These are phyloP conservation scores for Irpex sp. DNA, from an alignment of 1,284 basidiomycete genomes.

Conservation along the genomic window DNA sequence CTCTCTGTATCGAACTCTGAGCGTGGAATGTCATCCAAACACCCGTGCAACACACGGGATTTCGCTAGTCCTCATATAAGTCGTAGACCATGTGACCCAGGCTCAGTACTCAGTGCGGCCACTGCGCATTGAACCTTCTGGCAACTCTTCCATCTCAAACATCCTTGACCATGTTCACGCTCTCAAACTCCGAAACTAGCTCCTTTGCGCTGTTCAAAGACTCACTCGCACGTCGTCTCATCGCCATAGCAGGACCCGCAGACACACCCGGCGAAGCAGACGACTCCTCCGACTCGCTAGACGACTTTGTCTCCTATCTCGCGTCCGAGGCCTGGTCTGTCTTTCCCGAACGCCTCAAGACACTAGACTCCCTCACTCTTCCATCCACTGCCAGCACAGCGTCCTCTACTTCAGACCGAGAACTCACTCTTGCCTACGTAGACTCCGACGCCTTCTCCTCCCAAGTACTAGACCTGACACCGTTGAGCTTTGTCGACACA, in stretches of 20 bases:
- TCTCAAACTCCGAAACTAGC: neutral
- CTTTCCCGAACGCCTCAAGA: neutral
- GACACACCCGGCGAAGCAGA: neutral
- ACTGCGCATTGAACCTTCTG: too few species aligned
- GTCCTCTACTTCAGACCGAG: neutral
- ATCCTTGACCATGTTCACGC: neutral
- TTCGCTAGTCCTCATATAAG: too few species aligned
- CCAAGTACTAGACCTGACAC: conserved; percentile 25
- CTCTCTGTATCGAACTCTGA: too few species aligned
- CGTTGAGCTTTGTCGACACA: conserved; percentile 39
- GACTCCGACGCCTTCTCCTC: neutral
- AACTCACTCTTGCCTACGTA: neutral
- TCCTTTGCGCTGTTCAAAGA: conserved; percentile 36
- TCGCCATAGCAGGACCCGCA: conserved; percentile 26
- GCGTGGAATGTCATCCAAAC: too few species aligned
- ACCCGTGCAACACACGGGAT: too few species aligned
- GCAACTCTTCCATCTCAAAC: too few species aligned
- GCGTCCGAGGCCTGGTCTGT: conserved; percentile 41
- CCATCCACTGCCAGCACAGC: neutral
- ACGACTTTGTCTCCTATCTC: conserved; percentile 51
- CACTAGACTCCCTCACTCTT: neutral
- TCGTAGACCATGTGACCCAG: too few species aligned
- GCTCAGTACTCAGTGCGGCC: too few species aligned
- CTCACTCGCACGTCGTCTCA: conserved; percentile 39
- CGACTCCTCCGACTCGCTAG: conserved; percentile 28